Percentiles rank a stretch among this genome's conserved stretches.
Evolutionary conservation across 352 stramenopile genomes (phyloP).

Genomic region (Aphanomyces stellatus): DNA sequence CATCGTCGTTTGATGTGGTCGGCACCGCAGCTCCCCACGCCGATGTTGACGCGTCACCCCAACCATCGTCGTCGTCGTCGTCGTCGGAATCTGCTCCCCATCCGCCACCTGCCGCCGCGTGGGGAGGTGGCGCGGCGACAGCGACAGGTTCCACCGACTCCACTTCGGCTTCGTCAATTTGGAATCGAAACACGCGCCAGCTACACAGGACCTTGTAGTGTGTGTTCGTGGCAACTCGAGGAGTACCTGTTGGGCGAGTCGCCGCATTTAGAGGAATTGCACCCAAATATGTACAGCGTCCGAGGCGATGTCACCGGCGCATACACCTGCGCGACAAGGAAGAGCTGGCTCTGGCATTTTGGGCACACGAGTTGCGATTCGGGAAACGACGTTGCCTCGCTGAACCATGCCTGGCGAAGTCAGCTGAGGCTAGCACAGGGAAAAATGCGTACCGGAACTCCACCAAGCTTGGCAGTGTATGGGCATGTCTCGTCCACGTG

Average conservation of each 20-base stretch:
- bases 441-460: slow-evolving; percentile 42
- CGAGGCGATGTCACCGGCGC: slow-evolving; percentile 59
- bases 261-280: slow-evolving; percentile 67
- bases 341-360: slow-evolving; percentile 49
- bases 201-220: slow-evolving; percentile 22
- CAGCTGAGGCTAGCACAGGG: too few species aligned
- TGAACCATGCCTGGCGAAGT: slow-evolving; percentile 66
- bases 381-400: slow-evolving; percentile 29
- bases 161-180: slow-evolving; percentile 25
- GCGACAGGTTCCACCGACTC: too few species aligned
- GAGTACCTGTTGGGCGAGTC: slow-evolving; percentile 39
- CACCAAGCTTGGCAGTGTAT: slow-evolving; percentile 69
- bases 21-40: slow-evolving; percentile 11
- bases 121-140: too few species aligned
- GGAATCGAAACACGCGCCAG: slow-evolving; percentile 67
- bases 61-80: slow-evolving; percentile 58
- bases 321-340: slow-evolving; percentile 71
- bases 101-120: too few species aligned
- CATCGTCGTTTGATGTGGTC: slow-evolving; percentile 10
- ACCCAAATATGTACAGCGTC: slow-evolving; percentile 79
- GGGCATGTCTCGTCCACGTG: slow-evolving; percentile 53
- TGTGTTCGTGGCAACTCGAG: background rate
- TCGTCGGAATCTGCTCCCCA: slow-evolving; percentile 11
- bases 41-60: slow-evolving; percentile 37
- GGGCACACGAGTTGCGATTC: slow-evolving; percentile 37